Base-by-base conservation (phyloP, 129 eudicot genomes). In the Artemisia tridentata region DNA sequence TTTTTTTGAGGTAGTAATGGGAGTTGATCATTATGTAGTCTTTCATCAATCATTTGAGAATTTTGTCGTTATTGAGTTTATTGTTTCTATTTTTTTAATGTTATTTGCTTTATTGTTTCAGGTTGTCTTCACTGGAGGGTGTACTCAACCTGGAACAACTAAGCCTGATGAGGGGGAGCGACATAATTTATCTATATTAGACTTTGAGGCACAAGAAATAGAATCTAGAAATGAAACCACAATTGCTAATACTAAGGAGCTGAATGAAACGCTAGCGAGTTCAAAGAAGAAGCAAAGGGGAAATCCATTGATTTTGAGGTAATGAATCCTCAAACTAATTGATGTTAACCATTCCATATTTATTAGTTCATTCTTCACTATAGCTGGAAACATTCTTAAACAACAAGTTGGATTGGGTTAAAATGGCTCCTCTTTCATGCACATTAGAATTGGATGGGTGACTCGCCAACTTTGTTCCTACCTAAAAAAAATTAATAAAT, bases 121-220 rank as follows among this genome's bases (percentile, higher is more conserved):
- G 99, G 99, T 95, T 51, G 96, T 82, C 76, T 95, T 95, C 72
- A 95, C 83, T 27, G 99, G 99, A 58, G 89, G 91, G 38, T 93
- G 96, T 53, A 90, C 99, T 62, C 99, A 95, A 78, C 99, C 99
- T 60, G 97, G 97, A 58, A 95, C n/a, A n/a, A n/a, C n/a, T n/a
- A n/a, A n/a, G n/a, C n/a, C n/a, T n/a, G n/a, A n/a, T n/a, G n/a
- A n/a, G n/a, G n/a, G n/a, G n/a, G n/a, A n/a, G n/a, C n/a, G n/a
- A n/a, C n/a, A n/a, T n/a, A n/a, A n/a, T n/a, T n/a, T n/a, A n/a
- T n/a, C n/a, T n/a, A n/a, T n/a, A n/a, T n/a, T n/a, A n/a, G n/a
- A n/a, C n/a, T n/a, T n/a, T n/a, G n/a, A n/a, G n/a, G n/a, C n/a
- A n/a, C n/a, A n/a, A n/a, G n/a, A n/a, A n/a, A n/a, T n/a, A n/a